Evolutionary conservation across 2,329 filamentous ascomycete genomes (phyloP).

Genomic region (Fusarium sambucinum): DNA sequence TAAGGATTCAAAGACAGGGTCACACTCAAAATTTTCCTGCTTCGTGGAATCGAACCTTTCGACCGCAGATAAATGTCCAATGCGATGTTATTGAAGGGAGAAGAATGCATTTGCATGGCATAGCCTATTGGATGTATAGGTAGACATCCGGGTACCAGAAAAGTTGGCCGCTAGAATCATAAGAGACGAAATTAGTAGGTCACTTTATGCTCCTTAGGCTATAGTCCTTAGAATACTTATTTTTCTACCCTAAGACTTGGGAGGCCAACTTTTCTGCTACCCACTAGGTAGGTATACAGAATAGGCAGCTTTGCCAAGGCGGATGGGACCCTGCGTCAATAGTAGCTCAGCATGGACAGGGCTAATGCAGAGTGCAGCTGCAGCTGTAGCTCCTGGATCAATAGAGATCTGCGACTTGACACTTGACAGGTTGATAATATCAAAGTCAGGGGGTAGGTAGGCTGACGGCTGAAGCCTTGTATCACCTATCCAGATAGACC

Average conservation of each 20-base stretch:
- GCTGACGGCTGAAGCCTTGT: not conserved
- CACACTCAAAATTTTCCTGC: not conserved
- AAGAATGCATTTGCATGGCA: not conserved
- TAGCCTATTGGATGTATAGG: not conserved
- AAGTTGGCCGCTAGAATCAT: too few species aligned
- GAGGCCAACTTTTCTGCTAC: too few species aligned
- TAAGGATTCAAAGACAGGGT: not conserved
- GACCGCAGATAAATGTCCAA: not conserved
- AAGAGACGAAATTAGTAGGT: too few species aligned
- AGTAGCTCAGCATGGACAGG: not conserved
- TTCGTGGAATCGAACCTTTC: not conserved
- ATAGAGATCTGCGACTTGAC: not conserved
- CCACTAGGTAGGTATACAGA: not conserved
- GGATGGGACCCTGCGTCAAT: slow-evolving; percentile 32
- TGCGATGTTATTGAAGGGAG: not conserved
- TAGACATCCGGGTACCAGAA: too few species aligned
- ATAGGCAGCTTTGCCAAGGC: not conserved
- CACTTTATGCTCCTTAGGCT: too few species aligned
- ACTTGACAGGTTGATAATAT: slow-evolving; percentile 3
- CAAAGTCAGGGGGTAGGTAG: slow-evolving; percentile 12
- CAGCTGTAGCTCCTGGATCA: not conserved
- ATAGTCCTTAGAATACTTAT: too few species aligned
- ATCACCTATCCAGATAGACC: not conserved
- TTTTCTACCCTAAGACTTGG: too few species aligned
- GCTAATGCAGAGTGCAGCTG: slow-evolving; percentile 22